These are phyloP conservation scores for Leccinum subtestaceum DNA, from an alignment of 768 basidiomycete species.

Conservation along the genomic window DNA sequence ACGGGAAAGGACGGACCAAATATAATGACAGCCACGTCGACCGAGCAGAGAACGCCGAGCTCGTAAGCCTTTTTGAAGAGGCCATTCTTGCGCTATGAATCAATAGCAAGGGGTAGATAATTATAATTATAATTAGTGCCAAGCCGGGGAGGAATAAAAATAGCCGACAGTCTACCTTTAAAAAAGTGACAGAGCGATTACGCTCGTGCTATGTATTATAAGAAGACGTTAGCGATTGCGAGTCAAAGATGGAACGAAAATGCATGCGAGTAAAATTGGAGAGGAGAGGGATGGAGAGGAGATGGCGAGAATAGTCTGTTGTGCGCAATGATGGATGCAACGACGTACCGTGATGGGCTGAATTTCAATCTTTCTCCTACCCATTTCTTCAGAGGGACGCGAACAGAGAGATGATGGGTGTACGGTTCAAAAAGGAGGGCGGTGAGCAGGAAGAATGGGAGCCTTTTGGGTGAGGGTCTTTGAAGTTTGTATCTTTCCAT, in stretches of 20 bases:
- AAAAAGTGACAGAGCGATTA: constrained; percentile 87
- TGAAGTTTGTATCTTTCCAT: constrained; percentile 35
- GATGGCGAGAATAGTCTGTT: constrained; percentile 22
- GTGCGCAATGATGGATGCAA: constrained; percentile 6
- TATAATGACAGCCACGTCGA: constrained; percentile 86
- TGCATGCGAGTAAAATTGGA: constrained; percentile 30
- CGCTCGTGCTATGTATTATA: constrained; percentile 75
- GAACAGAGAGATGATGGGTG: constrained; percentile 21
- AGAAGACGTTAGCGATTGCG: constrained; percentile 32
- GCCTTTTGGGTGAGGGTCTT: constrained; percentile 32
- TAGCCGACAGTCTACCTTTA: constrained; percentile 73
- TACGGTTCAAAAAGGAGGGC: constrained; percentile 13
- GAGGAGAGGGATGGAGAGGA: constrained; percentile 13
- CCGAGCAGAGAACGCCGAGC: constrained; percentile 85
- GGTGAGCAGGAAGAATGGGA: constrained; percentile 28
- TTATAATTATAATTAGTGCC: constrained; percentile 35
- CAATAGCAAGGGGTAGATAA: constrained; percentile 18
- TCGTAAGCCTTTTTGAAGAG: constrained; percentile 92
- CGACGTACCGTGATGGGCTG: constrained; percentile 74
- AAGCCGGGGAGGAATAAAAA: constrained; percentile 48
- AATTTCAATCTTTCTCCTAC: constrained; percentile 79
- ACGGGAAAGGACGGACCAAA: constrained; percentile 52
- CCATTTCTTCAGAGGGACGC: constrained; percentile 42
- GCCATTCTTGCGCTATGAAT: constrained; percentile 75
- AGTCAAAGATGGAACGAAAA: constrained; percentile 32